Conservation (phyloP, 805 yeast genomes). For the Zygosaccharomyces bisporus region DNA sequence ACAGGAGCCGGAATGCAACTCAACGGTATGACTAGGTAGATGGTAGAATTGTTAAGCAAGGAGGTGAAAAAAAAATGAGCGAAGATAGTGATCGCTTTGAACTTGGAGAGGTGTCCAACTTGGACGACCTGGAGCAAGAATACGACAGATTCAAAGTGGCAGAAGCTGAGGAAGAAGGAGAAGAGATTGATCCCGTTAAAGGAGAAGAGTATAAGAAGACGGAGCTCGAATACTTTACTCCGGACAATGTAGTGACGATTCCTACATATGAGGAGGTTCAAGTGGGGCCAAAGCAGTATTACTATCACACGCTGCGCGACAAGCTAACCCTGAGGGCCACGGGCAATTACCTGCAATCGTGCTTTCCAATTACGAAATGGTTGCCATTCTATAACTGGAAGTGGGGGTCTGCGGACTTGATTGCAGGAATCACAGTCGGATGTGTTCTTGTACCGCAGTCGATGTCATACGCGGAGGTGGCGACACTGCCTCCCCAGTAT, state of each 20-base stretch:
- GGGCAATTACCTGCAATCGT: constrained; percentile 50
- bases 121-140: constrained; percentile 31
- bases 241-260: constrained; percentile 2
- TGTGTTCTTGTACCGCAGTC: constrained; percentile 91
- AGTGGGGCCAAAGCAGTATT: constrained; percentile 24
- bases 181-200: constrained; percentile 1
- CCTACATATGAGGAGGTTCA: constrained; percentile 23
- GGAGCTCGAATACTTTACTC: constrained; percentile 9
- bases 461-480: constrained; percentile 90
- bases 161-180: constrained; percentile 6
- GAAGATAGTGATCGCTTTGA: neutral
- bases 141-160: constrained; percentile 27
- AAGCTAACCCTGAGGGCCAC: constrained; percentile 36
- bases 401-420: constrained; percentile 79
- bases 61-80: neutral
- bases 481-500: constrained; percentile 74
- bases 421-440: constrained; percentile 93
- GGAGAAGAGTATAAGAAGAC: constrained; percentile 7
- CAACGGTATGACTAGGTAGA: neutral
- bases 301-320: constrained; percentile 19
- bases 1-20: neutral
- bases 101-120: constrained; percentile 8
- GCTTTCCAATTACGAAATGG: constrained; percentile 85
- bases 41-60: neutral
- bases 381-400: constrained; percentile 71